These are phyloP conservation scores for Flaveria floridana DNA, from an alignment of 140 eudicot species.

Conservation along the genomic window DNA sequence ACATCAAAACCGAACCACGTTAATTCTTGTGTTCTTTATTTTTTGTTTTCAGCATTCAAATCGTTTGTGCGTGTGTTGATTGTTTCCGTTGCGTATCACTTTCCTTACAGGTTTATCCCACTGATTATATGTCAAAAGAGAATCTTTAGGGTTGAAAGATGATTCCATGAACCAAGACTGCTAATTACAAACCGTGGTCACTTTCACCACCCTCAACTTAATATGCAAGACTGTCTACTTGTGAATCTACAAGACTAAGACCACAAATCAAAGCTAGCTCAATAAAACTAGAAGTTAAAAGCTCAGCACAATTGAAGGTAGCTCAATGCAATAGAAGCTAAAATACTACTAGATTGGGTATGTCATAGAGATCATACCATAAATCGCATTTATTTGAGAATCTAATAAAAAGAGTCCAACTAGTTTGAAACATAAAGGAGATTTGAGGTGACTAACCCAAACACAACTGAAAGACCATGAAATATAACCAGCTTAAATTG, in stretches of 20 bases:
- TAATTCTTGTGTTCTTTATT: too few species aligned
- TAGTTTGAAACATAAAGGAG: not conserved
- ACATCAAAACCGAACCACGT: too few species aligned
- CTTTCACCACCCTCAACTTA: not conserved
- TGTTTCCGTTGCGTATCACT: too few species aligned
- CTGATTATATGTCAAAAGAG: not conserved
- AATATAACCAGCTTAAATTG: not conserved
- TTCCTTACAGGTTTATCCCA: not conserved
- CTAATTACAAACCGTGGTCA: not conserved
- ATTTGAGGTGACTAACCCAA: not conserved
- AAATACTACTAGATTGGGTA: conserved; percentile 6
- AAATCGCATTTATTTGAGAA: not conserved
- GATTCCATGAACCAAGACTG: not conserved
- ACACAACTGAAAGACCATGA: not conserved
- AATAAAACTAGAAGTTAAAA: not conserved
- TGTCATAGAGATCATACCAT: not conserved
- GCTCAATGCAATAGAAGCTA: conserved; percentile 15
- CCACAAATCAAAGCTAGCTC: not conserved
- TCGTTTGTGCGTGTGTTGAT: too few species aligned
- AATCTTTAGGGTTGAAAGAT: not conserved
- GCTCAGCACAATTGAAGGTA: not conserved
- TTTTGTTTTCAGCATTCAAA: too few species aligned
- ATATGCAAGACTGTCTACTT: not conserved
- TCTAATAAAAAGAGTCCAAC: not conserved
- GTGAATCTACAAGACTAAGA: not conserved